Evolutionary conservation across 1,284 basidiomycete species (phyloP).

Genomic region (Vanrija sp.): DNA sequence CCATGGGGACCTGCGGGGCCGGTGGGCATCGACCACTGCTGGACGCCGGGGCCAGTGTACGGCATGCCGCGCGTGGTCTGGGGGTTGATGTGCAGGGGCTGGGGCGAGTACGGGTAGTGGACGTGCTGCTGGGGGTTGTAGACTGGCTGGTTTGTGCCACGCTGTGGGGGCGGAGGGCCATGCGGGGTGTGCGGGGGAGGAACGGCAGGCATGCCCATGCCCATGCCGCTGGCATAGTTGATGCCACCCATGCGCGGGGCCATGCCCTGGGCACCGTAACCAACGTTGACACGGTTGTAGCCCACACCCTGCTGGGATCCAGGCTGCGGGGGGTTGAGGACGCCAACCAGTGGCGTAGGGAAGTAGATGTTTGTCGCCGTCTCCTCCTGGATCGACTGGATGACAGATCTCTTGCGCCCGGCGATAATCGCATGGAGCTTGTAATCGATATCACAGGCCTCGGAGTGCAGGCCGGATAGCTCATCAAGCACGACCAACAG

Average conservation of each 20-base stretch:
- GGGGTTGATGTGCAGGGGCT: constrained; percentile 39
- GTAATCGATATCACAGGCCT: constrained; percentile 89
- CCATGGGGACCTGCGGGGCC: constrained; percentile 10
- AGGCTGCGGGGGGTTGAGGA: constrained; percentile 54
- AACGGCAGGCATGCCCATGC: constrained; percentile 18
- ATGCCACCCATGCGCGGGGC: constrained; percentile 27
- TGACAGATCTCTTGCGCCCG: constrained; percentile 77
- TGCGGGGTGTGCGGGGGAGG: constrained; percentile 18
- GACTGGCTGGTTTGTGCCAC: constrained; percentile 24
- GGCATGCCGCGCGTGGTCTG: constrained; percentile 38
- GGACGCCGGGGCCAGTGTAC: constrained; percentile 37
- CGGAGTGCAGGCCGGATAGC: constrained; percentile 83
- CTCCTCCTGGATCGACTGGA: constrained; percentile 94
- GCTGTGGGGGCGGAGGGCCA: constrained; percentile 15
- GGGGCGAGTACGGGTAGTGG: constrained; percentile 43
- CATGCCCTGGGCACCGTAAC: constrained; percentile 16
- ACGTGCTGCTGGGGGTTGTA: constrained; percentile 46
- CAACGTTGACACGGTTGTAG: constrained; percentile 26
- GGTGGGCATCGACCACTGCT: constrained; percentile 26
- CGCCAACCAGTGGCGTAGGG: constrained; percentile 82
- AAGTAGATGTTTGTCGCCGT: constrained; percentile 96
- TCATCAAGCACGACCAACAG: constrained; percentile 93
- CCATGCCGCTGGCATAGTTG: constrained; percentile 15
- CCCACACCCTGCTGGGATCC: constrained; percentile 30
- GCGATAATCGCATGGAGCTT: constrained; percentile 90